These are phyloP conservation scores for Comarum palustre DNA, from an alignment of 306 rosid genomes.

Conservation along the genomic window DNA sequence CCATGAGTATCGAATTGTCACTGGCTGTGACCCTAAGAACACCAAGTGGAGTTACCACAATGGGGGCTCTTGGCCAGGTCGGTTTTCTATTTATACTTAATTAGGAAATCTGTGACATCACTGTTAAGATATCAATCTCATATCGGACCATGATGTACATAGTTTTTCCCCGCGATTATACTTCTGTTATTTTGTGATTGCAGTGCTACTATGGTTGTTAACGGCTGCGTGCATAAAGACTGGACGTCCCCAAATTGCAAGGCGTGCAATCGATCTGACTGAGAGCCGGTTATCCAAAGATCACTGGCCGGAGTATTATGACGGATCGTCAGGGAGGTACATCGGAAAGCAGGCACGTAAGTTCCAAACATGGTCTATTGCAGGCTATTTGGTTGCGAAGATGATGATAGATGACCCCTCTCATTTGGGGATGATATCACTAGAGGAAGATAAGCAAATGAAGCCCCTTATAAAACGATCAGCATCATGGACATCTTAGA, in stretches of 20 bases:
- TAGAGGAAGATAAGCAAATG: conserved; percentile 31
- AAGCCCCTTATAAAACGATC: conserved; percentile 31
- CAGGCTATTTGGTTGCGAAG: conserved; percentile 43
- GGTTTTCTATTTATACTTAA: neutral
- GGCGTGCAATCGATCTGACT: conserved; percentile 33
- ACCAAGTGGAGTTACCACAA: conserved; percentile 45
- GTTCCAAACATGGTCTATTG: conserved; percentile 37
- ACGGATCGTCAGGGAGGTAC: conserved; percentile 34
- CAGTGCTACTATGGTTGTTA: conserved; percentile 38
- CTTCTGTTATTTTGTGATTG: neutral
- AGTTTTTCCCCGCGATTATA: neutral
- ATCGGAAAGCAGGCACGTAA: conserved; percentile 35
- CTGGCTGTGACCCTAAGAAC: conserved; percentile 43
- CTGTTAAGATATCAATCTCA: too few relatives aligned
- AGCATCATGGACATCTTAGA: conserved; percentile 31
- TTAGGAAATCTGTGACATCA: neutral
- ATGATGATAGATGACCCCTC: conserved; percentile 43
- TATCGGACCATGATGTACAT: neutral
- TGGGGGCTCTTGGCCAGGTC: conserved; percentile 49
- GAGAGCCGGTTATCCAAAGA: conserved; percentile 36
- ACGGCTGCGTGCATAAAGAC: conserved; percentile 37
- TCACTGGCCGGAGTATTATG: conserved; percentile 41
- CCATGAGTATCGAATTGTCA: conserved; percentile 31
- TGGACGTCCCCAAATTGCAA: conserved; percentile 35
- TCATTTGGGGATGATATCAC: conserved; percentile 37